Base-by-base conservation (phyloP, 768 basidiomycete species). In the Suillus lakei region DNA sequence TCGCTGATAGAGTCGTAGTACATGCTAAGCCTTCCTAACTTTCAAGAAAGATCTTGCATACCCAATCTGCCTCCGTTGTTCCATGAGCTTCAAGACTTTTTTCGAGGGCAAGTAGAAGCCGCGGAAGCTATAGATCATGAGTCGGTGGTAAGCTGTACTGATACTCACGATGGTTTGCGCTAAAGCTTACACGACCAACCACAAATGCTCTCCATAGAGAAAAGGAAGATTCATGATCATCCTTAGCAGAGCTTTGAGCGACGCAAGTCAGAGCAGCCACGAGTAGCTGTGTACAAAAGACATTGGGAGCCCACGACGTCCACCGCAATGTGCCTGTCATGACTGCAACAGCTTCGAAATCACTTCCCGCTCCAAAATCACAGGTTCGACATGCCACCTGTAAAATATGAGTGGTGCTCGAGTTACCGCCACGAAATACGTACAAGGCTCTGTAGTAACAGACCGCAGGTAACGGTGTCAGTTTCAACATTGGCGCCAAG, bases 151-250 rank as follows among this genome's bases (percentile, higher is more conserved):
- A 63, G 58, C 10, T 59, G 21, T 30, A 59, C 39, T 59, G 58
- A 59, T 21, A 21, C 28, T 41, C 26, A 13, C 26, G 5, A 10
- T 41, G 26, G 58, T 28, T 59, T 28, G 41, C 58, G 18, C 39
- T 59, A 30, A 43, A 67, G 60, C 89, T 70, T 77, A 93, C 92
- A 61, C 92, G 84, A 44, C 91, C 88, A 62, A 91, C 77, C 23
- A 91, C 81, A 71, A 93, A 93, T 23, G 87, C 83, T 68, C 85
- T 86, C 92, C 91, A 94, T 38, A 92, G 70, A 43, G 77, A 77
- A 53, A 74, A 67, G 61, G 77, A 64, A 70, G 75, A 67, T 68
- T 78, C 67, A 62, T 75, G 66, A 56, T 72, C 66, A 5, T 71
- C 72, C 62, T 63, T 78, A 2, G 79, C 71, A 16, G 77, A 70